phyloP scores from a whole-genome alignment of 345 rosid genomes.

The Physaria fendleri region DNA sequence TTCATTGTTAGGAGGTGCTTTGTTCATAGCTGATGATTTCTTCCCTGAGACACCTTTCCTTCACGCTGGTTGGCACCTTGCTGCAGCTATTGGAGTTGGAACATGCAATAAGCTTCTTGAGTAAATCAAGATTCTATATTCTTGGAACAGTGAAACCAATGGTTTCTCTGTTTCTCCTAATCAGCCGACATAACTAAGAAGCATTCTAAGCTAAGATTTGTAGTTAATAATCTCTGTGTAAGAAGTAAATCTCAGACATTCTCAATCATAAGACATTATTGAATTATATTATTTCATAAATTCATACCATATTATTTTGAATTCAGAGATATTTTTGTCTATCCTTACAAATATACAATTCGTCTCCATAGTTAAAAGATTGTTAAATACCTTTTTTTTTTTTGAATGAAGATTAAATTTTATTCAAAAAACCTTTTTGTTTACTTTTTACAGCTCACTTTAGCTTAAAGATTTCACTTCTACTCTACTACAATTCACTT shows the following conservation, averaged over 20 bases:
- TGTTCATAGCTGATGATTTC: slow-evolving; percentile 85
- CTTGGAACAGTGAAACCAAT: slow-evolving; percentile 1
- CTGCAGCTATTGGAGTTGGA: slow-evolving; percentile 89
- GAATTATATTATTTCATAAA: no score
- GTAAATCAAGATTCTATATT: slow-evolving; percentile 30
- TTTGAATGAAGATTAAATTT: no score
- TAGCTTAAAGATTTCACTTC: no score
- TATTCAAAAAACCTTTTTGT: no score
- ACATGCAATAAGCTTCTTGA: slow-evolving; percentile 90
- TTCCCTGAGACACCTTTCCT: slow-evolving; percentile 69
- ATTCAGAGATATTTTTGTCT: no score
- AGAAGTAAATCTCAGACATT: not conserved
- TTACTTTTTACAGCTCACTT: no score
- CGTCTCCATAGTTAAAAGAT: no score
- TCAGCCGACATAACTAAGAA: slow-evolving; percentile 32
- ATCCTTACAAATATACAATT: no score
- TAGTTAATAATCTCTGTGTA: slow-evolving; percentile 7
- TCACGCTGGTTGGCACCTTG: slow-evolving; percentile 97
- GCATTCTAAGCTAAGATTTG: not conserved
- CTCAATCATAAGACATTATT: not conserved
- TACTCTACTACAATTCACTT: no score
- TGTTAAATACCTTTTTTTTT: no score
- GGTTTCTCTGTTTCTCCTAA: slow-evolving; percentile 23
- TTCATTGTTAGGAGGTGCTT: slow-evolving; percentile 68
- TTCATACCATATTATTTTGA: no score